These are phyloP conservation scores for Acacia melanoxylon DNA, from an alignment of 306 rosid genomes.

Conservation along the genomic window DNA sequence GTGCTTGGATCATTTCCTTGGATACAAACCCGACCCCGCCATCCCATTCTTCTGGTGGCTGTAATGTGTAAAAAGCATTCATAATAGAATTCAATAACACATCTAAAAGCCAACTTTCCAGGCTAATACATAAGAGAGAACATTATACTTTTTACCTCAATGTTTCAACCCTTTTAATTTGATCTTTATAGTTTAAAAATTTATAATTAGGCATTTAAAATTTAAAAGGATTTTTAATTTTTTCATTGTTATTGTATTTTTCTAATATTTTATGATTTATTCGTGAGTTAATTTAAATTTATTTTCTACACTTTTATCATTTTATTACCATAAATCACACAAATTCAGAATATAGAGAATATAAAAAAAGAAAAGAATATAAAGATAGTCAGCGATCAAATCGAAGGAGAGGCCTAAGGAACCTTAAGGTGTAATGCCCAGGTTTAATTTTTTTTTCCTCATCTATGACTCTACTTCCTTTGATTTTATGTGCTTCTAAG, in stretches of 20 bases:
- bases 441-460: not conserved
- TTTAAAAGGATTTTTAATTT: not conserved
- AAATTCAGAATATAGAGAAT: not conserved
- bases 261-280: not conserved
- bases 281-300: not conserved
- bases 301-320: not conserved
- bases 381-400: not conserved
- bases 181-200: not conserved
- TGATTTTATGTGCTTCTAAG: not conserved
- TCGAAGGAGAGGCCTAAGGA: not conserved
- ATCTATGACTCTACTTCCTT: not conserved
- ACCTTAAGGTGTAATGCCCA: not conserved
- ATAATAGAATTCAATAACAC: not conserved
- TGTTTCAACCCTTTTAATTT: not conserved
- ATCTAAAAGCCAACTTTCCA: not conserved
- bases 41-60: slow-evolving; percentile 59
- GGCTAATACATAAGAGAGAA: not conserved
- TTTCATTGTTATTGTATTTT: not conserved
- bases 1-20: slow-evolving; percentile 46
- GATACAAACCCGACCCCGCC: slow-evolving; percentile 58
- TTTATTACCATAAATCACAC: not conserved
- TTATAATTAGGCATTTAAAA: not conserved
- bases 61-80: slow-evolving; percentile 1
- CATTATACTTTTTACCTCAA: not conserved
- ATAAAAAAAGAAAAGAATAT: not conserved